These are phyloP conservation scores for Spergularia azorica DNA, from an alignment of 179 eudicot species.

Conservation along the genomic window DNA sequence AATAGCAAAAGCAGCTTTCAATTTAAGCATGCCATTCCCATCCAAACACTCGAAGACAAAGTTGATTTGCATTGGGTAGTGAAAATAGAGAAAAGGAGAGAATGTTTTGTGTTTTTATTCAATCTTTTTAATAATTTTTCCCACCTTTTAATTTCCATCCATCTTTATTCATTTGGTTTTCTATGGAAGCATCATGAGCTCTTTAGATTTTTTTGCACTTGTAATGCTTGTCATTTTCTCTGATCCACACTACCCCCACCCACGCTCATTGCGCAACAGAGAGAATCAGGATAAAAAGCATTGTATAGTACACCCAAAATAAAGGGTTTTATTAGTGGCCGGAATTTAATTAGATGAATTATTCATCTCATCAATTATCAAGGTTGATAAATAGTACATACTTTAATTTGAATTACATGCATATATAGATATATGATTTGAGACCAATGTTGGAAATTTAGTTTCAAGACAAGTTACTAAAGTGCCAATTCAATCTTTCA, in stretches of 20 bases:
- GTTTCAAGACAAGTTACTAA: no score
- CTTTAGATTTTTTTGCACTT: slow-evolving; percentile 21
- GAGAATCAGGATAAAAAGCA: not conserved
- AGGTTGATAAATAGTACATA: no score
- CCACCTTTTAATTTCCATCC: not conserved
- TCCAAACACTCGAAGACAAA: slow-evolving; percentile 59
- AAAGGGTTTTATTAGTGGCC: not conserved
- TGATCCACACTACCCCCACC: slow-evolving; percentile 13
- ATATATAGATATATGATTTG: no score
- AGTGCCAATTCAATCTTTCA: no score
- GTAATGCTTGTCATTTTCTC: slow-evolving; percentile 28
- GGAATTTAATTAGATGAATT: no score
- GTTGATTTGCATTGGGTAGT: slow-evolving; percentile 25
- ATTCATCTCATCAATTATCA: no score
- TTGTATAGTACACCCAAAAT: not conserved
- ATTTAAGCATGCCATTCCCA: slow-evolving; percentile 59
- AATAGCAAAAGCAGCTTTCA: slow-evolving; percentile 53
- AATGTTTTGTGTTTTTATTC: slow-evolving; percentile 25
- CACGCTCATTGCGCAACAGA: slow-evolving; percentile 23
- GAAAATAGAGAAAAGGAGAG: slow-evolving; percentile 16
- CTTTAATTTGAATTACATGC: no score
- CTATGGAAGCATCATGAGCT: slow-evolving; percentile 14
- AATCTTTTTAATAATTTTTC: not conserved
- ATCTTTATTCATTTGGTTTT: slow-evolving; percentile 18
- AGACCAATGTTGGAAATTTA: no score